Evolutionary conservation across 2,329 filamentous ascomycete genomes (phyloP).

Genomic region (Cyphellophora attinorum): DNA sequence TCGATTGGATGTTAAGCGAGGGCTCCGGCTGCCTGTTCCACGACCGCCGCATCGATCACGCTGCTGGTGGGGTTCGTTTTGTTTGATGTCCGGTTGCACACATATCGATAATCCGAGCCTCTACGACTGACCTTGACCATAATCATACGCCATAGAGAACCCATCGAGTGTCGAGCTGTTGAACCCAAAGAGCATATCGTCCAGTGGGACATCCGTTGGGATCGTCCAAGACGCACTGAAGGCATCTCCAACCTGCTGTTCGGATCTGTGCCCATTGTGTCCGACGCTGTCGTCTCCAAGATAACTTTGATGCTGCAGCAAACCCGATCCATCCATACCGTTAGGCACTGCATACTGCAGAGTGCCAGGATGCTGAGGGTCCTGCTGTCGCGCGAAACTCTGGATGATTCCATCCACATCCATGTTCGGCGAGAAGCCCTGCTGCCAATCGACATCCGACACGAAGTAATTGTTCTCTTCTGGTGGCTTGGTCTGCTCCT

Average conservation of each 20-base stretch:
- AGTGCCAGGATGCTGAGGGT: background rate
- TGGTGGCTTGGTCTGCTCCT: no score
- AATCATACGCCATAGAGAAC: background rate
- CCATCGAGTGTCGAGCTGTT: conserved; percentile 20
- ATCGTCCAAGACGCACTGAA: conserved; percentile 8
- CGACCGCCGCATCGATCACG: no score
- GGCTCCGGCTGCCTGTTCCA: no score
- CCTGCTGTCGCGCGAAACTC: conserved; percentile 22
- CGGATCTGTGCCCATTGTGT: background rate
- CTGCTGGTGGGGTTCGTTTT: no score
- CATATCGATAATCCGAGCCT: no score
- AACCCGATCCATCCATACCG: background rate
- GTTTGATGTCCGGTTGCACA: no score
- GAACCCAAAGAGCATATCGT: conserved; percentile 26
- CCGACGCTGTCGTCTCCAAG: background rate
- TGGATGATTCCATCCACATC: conserved; percentile 34
- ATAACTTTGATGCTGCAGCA: background rate
- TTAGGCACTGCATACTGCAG: background rate
- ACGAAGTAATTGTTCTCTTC: background rate
- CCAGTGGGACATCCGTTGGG: conserved; percentile 18
- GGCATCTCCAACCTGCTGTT: background rate
- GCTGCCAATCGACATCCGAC: background rate
- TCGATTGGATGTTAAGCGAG: no score
- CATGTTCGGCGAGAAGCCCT: conserved; percentile 21
- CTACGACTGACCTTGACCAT: no score